Evolutionary conservation across 2,329 filamentous ascomycete species (phyloP).

Genomic region (Septoria petroselini): DNA sequence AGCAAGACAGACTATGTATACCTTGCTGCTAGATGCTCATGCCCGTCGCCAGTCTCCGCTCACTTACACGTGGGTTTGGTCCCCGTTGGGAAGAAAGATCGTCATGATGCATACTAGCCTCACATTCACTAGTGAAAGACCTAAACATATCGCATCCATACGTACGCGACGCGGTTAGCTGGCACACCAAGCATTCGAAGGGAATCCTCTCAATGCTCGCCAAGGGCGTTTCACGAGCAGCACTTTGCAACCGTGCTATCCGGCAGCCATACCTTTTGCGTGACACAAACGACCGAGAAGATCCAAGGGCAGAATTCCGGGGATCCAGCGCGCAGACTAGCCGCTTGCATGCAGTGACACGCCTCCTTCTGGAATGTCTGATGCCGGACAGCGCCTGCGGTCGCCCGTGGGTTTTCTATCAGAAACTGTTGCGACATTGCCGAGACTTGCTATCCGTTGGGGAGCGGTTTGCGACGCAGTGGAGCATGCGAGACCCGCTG

Average conservation of each 20-base stretch:
- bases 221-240: constrained; percentile 4
- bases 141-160: constrained; percentile 11
- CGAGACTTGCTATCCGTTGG: constrained; percentile 7
- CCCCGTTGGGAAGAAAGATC: constrained; percentile 16
- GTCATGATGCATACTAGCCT: constrained; percentile 19
- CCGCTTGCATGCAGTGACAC: constrained; percentile 10
- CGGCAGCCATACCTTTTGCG: constrained; percentile 15
- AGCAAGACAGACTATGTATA: constrained; percentile 25
- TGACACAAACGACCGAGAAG: constrained; percentile 13
- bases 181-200: constrained; percentile 15
- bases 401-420: constrained; percentile 16
- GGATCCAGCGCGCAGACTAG: constrained; percentile 13
- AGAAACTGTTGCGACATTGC: constrained; percentile 20
- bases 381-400: constrained; percentile 10
- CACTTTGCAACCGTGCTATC: constrained; percentile 10
- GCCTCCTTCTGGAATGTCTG: constrained; percentile 17
- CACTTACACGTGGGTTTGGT: constrained; percentile 18
- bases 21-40: constrained; percentile 21
- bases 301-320: constrained; percentile 14
- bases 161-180: constrained; percentile 16
- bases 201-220: constrained; percentile 9
- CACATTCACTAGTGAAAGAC: constrained; percentile 2
- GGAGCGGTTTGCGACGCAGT: constrained; percentile 12
- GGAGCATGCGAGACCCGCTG: constrained; percentile 17
- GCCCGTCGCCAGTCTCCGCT: constrained; percentile 18